phyloP scores from a whole-genome alignment of 1,284 basidiomycete genomes.

The Naganishia cerealis region DNA sequence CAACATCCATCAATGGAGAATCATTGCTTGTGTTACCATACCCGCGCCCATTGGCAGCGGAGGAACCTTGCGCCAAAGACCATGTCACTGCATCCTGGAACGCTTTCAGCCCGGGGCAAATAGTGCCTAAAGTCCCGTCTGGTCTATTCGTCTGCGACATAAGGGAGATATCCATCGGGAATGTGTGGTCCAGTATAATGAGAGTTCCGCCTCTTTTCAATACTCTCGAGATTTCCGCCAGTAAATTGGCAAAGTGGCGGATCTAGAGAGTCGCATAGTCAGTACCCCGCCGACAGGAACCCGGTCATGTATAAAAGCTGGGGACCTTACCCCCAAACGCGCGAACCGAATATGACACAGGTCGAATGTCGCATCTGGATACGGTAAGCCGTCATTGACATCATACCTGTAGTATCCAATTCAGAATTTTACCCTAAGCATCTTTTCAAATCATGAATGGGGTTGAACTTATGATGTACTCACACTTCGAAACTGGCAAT shows the following conservation, averaged over 20 bases:
- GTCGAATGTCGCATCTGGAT: constrained; percentile 26
- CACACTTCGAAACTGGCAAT: constrained; percentile 18
- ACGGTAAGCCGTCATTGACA: constrained; percentile 24
- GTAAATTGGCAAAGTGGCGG: not conserved
- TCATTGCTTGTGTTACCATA: not conserved
- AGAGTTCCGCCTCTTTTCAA: constrained; percentile 14
- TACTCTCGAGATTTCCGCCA: constrained; percentile 1
- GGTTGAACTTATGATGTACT: not conserved
- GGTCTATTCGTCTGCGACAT: not conserved
- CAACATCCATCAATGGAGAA: constrained; percentile 15
- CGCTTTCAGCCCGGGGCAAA: constrained; percentile 6
- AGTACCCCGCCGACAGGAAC: not conserved
- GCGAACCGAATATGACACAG: constrained; percentile 15
- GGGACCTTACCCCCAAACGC: constrained; percentile 4
- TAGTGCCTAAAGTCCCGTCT: not conserved
- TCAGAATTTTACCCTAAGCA: no score
- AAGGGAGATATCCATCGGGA: constrained; percentile 20
- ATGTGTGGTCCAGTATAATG: constrained; percentile 9
- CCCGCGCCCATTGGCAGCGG: not conserved
- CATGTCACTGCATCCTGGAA: constrained; percentile 28
- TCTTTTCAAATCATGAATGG: not conserved
- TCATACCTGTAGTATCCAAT: not conserved
- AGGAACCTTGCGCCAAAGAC: not conserved
- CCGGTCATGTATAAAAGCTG: not conserved
- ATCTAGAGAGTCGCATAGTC: not conserved